Evolutionary conservation across 305 asterid species (phyloP), one percentile per base, ranked within the genome.

Genomic region (Lippia alba): DNA sequence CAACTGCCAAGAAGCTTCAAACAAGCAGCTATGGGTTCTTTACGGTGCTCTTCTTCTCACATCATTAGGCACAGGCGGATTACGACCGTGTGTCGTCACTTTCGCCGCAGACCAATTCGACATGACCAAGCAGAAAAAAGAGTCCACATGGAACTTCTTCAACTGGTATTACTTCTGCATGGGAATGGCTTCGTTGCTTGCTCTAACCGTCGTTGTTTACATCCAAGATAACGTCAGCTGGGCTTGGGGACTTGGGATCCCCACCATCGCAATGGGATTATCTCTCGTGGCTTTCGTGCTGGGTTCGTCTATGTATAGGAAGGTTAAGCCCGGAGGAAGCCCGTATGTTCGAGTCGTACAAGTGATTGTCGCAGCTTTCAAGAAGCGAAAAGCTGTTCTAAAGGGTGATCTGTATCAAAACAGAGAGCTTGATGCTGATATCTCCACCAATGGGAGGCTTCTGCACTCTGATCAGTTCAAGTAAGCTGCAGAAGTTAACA

Each of bases 31-130:
- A 3, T 78, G 83, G 84, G 72, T 78, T 19, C 93, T 90, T 44
- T 90, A 90, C 73, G 15, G 70, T 1, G 86, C 84, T 14, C 89
- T 90, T 39, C 85, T 88, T 66, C 54, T 90, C 44, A 81, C 84
- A 5, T 85, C 97, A 0, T 11, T 90, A 2, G 96, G 97, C 20
- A 71, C 91, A 0, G 97, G 96, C 5, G 93, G 97, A 18, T 70
- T 86, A 44, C 74, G 91, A 50, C 97, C 97, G 3, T 90, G 97
- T 56, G 88, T 90, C 3, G 85, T 88, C 54, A 85, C 93, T 0
- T 90, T 90, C 39, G 93, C 97, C 0, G 97, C 97, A 1, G 97
- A 90, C 40, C 96, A 90, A 58, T 76, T 90, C 33, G 93, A 90
- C 71, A 83, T 90, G 93, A 70, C 64, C 16, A 86, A 80, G 70